A percentile compares a stretch with the other conserved stretches of the same genome.
phyloP scores from a whole-genome alignment of 345 rosid genomes.

The Lepidium africanum region DNA sequence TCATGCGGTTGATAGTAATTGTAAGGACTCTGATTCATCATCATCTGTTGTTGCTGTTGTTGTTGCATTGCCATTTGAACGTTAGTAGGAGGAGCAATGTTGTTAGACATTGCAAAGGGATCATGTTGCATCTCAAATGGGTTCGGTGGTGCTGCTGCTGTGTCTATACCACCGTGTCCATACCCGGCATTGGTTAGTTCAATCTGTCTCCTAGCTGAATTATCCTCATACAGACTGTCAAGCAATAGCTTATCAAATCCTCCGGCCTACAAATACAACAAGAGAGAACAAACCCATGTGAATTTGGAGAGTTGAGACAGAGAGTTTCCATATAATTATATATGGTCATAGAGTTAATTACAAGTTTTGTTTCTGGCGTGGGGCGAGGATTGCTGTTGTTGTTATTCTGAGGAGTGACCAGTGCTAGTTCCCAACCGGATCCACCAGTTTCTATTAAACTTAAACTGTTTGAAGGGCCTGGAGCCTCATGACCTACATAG shows the following conservation, averaged over 20 bases:
- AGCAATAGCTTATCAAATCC: slow-evolving; percentile 83
- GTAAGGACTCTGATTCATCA: slow-evolving; percentile 30
- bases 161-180: slow-evolving; percentile 36
- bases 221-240: slow-evolving; percentile 95
- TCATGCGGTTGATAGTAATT: slow-evolving; percentile 14
- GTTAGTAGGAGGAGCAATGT: slow-evolving; percentile 58
- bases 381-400: slow-evolving; percentile 39
- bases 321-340: not conserved
- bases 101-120: slow-evolving; percentile 61
- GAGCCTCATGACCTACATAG: slow-evolving; percentile 41
- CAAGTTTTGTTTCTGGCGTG: slow-evolving; percentile 61
- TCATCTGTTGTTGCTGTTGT: slow-evolving; percentile 39
- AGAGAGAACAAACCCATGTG: not conserved
- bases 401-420: slow-evolving; percentile 82
- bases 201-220: slow-evolving; percentile 64
- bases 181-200: slow-evolving; percentile 79
- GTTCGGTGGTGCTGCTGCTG: slow-evolving; percentile 31
- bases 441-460: slow-evolving; percentile 41
- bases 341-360: slow-evolving; percentile 11
- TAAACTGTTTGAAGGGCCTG: slow-evolving; percentile 42
- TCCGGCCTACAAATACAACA: slow-evolving; percentile 52
- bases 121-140: slow-evolving; percentile 66
- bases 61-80: slow-evolving; percentile 78
- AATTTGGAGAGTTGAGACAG: not conserved
- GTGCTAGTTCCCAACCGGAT: slow-evolving; percentile 92